Conservation (phyloP, 371 early-diverging fungal genomes). For the Mortierella sp. region DNA sequence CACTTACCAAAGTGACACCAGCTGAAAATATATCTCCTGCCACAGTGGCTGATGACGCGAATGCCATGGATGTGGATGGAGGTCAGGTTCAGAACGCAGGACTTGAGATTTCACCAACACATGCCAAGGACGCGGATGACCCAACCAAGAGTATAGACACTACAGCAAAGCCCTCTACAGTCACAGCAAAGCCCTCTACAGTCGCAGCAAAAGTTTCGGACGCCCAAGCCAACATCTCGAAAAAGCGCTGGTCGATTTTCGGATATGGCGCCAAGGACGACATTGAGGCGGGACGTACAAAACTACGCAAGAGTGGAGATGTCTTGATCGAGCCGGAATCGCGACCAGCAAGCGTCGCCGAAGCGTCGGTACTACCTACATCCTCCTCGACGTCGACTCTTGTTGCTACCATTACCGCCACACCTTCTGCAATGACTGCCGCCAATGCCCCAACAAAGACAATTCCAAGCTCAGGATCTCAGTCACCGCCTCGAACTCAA, state of each 20-base stretch:
- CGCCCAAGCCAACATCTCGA: background rate
- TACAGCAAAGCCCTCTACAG: background rate
- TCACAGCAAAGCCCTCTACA: background rate
- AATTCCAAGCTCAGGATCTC: background rate
- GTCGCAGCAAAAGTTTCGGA: background rate
- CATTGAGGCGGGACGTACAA: background rate
- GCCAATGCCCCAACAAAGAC: background rate
- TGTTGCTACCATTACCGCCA: background rate
- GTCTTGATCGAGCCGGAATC: conserved; percentile 41
- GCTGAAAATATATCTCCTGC: background rate
- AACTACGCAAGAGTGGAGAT: conserved; percentile 35
- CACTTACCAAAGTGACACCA: background rate
- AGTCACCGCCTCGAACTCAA: background rate
- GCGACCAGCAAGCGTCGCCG: conserved; percentile 23
- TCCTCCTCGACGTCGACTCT: background rate
- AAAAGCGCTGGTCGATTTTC: conserved; percentile 50
- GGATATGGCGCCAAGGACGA: conserved; percentile 32
- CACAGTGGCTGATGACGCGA: background rate
- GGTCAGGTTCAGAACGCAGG: background rate
- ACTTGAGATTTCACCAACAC: conserved; percentile 14
- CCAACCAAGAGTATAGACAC: conserved; percentile 7
- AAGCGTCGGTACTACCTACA: background rate
- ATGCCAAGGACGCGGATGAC: conserved; percentile 10
- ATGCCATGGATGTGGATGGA: background rate
- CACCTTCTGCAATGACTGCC: background rate